These are phyloP conservation scores for Bidens hawaiensis DNA, from an alignment of 140 eudicot genomes.

Conservation along the genomic window DNA sequence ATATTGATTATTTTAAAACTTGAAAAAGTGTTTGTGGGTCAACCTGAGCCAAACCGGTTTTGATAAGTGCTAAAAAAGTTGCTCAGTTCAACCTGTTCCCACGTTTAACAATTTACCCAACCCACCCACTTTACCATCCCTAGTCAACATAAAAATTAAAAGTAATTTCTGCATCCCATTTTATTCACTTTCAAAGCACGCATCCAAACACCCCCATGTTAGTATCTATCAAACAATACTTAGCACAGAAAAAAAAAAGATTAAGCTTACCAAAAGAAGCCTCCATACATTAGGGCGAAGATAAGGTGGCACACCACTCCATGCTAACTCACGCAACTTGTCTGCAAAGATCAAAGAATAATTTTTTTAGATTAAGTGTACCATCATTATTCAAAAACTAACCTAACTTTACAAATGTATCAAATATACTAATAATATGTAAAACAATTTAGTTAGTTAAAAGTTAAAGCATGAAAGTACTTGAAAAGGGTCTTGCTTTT, in stretches of 20 bases:
- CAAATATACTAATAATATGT: too few species aligned
- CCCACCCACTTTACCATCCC: not conserved
- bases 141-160: conserved; percentile 8
- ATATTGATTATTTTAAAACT: not conserved
- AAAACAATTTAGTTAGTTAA: too few species aligned
- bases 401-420: too few species aligned
- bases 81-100: not conserved
- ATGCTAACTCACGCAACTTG: conserved; percentile 83
- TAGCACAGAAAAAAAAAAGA: not conserved
- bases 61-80: not conserved
- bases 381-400: not conserved
- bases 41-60: not conserved
- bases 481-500: too few species aligned
- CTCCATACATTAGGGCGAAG: conserved; percentile 90
- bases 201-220: conserved; percentile 7
- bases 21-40: not conserved
- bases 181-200: conserved; percentile 1
- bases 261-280: conserved; percentile 81
- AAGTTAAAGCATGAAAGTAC: too few species aligned
- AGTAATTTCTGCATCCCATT: too few species aligned
- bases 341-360: conserved; percentile 56
- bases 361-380: not conserved
- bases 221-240: conserved; percentile 4
- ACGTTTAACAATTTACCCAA: not conserved
- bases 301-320: conserved; percentile 97